Percentiles rank a stretch among this genome's conserved stretches.
phyloP scores from a whole-genome alignment of 73 alveolate species.

The Halteria grandinella region DNA sequence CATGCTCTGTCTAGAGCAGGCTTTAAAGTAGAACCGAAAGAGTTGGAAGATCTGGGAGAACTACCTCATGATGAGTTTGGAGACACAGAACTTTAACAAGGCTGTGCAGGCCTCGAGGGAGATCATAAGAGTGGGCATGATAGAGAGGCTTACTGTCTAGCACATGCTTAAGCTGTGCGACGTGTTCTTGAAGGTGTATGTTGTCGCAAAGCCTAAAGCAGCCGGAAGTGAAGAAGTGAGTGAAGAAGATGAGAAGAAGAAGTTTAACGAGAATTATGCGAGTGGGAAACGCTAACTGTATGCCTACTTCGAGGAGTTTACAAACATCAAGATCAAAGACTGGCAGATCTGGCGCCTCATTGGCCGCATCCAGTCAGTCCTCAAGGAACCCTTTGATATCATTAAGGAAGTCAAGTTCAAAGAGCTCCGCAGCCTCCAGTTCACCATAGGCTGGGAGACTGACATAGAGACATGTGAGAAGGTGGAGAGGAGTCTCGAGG shows the following conservation, averaged over 20 bases:
- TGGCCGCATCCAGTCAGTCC: conserved; percentile 45
- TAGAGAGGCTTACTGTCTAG: conserved; percentile 43
- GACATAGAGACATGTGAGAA: conserved; percentile 52
- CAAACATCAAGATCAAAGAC: conserved; percentile 36
- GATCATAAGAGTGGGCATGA: conserved; percentile 29
- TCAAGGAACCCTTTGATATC: conserved; percentile 35
- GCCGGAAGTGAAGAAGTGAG: too few species aligned
- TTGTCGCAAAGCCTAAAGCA: neutral
- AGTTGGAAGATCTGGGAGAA: conserved; percentile 97
- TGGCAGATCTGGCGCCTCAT: conserved; percentile 57
- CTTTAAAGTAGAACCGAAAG: conserved; percentile 82
- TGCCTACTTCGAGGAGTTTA: conserved; percentile 39
- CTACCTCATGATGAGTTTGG: conserved; percentile 80
- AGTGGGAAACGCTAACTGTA: conserved; percentile 17
- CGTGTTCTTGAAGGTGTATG: conserved; percentile 51
- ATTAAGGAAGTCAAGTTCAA: conserved; percentile 51
- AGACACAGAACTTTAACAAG: conserved; percentile 77
- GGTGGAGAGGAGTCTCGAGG: conserved; percentile 50
- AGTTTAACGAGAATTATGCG: conserved; percentile 18
- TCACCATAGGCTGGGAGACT: conserved; percentile 59
- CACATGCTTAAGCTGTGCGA: conserved; percentile 55
- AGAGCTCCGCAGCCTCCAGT: conserved; percentile 41
- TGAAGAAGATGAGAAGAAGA: too few species aligned
- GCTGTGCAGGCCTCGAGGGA: conserved; percentile 53
- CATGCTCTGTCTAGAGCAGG: conserved; percentile 91